Evolutionary conservation across 176 grass and related monocot species (phyloP).

Genomic region (Hyparrhenia diplandra): DNA sequence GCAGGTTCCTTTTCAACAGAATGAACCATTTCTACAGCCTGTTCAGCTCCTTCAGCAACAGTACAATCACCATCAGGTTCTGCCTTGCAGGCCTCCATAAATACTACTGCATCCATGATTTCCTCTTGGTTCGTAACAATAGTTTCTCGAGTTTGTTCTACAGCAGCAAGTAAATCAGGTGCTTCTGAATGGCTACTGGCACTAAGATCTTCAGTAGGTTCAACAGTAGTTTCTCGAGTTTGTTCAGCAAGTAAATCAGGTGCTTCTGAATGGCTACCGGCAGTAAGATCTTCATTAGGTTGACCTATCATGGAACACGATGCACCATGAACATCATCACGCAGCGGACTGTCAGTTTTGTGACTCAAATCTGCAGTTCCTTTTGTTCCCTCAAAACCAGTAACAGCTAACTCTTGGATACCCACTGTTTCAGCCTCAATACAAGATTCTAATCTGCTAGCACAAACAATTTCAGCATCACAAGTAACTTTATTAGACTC

Average conservation of each 20-base stretch:
- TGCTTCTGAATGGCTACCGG: too few species aligned
- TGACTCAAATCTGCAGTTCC: neutral
- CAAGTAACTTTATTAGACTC: neutral
- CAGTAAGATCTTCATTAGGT: too few species aligned
- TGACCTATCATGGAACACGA: neutral
- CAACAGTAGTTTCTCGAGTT: too few species aligned
- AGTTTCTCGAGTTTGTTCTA: slow-evolving; percentile 9
- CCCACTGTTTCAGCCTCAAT: neutral
- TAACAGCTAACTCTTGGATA: neutral
- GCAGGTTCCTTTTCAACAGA: neutral
- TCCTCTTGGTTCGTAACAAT: neutral
- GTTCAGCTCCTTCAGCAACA: neutral
- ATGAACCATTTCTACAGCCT: neutral
- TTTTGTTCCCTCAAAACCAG: neutral
- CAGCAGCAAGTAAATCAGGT: neutral
- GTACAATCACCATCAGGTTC: neutral
- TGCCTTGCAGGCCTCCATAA: neutral
- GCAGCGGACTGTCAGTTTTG: neutral
- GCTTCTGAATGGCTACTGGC: neutral
- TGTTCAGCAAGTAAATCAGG: too few species aligned
- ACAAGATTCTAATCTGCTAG: slow-evolving; percentile 11
- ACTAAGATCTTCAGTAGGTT: neutral
- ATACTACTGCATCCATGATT: neutral
- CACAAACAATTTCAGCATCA: slow-evolving; percentile 6
- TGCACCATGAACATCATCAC: neutral